phyloP scores from a whole-genome alignment of 2,329 filamentous ascomycete genomes.

The Clarireedia paspali region DNA sequence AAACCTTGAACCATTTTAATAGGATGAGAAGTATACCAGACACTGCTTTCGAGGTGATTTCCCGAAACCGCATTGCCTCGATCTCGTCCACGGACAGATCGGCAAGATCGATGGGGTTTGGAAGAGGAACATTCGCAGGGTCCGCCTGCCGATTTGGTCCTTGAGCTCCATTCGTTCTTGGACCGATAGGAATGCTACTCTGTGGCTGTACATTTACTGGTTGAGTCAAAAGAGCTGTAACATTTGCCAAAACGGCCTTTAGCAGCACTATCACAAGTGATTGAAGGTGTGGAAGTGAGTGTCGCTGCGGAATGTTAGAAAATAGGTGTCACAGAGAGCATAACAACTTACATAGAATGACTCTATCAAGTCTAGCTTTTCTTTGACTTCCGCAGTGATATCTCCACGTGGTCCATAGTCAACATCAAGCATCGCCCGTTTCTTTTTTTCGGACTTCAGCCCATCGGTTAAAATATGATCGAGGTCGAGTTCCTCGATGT shows the following conservation, averaged over 20 bases:
- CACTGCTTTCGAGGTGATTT: slow-evolving; percentile 85
- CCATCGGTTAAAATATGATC: slow-evolving; percentile 36
- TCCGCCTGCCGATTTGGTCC: slow-evolving; percentile 24
- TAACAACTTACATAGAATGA: slow-evolving; percentile 69
- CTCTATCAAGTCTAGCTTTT: slow-evolving; percentile 67
- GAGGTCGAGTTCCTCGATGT: slow-evolving; percentile 34
- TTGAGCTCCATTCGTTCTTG: slow-evolving; percentile 21
- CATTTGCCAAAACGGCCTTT: slow-evolving; percentile 79
- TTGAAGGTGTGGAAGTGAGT: slow-evolving; percentile 77
- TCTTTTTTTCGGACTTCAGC: slow-evolving; percentile 35
- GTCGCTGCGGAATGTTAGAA: slow-evolving; percentile 44
- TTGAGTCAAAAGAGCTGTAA: slow-evolving; percentile 72
- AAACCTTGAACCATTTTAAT: slow-evolving; percentile 93
- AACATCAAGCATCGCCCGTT: slow-evolving; percentile 31
- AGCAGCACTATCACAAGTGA: slow-evolving; percentile 89
- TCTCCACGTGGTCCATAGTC: slow-evolving; percentile 45
- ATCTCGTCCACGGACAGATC: slow-evolving; percentile 63
- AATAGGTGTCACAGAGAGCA: slow-evolving; percentile 2
- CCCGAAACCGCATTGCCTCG: slow-evolving; percentile 71
- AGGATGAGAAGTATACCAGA: slow-evolving; percentile 84
- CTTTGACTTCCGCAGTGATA: slow-evolving; percentile 48
- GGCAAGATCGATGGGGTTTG: slow-evolving; percentile 24
- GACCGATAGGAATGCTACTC: slow-evolving; percentile 21
- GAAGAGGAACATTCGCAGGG: slow-evolving; percentile 23
- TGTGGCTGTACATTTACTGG: slow-evolving; percentile 29